phyloP scores from a whole-genome alignment of 164 flowering plant genomes.

The Hamamelis virginiana region DNA sequence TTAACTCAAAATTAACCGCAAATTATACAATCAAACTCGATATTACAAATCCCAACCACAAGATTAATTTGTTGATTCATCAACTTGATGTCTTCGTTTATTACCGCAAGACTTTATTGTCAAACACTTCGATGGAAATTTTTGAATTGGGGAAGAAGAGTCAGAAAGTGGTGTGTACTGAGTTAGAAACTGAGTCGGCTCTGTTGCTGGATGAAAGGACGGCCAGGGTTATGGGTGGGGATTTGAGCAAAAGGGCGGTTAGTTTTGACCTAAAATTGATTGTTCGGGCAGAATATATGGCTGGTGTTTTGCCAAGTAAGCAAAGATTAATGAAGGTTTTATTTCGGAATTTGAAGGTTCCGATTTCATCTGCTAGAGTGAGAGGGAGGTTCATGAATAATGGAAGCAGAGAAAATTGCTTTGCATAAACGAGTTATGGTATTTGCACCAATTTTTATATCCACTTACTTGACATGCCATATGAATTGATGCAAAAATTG shows the following conservation, averaged over 20 bases:
- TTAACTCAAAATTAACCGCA: not conserved
- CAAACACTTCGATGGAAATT: not conserved
- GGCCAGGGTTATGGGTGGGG: not conserved
- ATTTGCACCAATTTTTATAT: no score
- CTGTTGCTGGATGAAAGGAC: not conserved
- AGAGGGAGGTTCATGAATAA: conserved; percentile 7
- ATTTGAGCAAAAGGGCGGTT: conserved; percentile 4
- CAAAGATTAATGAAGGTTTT: not conserved
- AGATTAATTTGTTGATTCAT: not conserved
- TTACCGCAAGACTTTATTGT: not conserved
- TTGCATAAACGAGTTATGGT: no score
- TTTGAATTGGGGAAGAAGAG: not conserved
- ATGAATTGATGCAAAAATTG: no score
- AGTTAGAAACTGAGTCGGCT: not conserved
- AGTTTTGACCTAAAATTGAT: not conserved
- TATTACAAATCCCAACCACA: conserved; percentile 5
- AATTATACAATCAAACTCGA: not conserved
- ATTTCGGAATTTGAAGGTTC: not conserved
- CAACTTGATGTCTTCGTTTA: not conserved
- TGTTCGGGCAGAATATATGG: not conserved
- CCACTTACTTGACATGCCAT: no score
- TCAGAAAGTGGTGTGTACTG: not conserved
- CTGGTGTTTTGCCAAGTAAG: not conserved
- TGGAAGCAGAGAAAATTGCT: not conserved
- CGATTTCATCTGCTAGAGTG: not conserved